A percentile compares a stretch with the other conserved stretches of the same genome.
Conservation (phyloP, 2,329 filamentous ascomycete genomes). For the Tothia fuscella region DNA sequence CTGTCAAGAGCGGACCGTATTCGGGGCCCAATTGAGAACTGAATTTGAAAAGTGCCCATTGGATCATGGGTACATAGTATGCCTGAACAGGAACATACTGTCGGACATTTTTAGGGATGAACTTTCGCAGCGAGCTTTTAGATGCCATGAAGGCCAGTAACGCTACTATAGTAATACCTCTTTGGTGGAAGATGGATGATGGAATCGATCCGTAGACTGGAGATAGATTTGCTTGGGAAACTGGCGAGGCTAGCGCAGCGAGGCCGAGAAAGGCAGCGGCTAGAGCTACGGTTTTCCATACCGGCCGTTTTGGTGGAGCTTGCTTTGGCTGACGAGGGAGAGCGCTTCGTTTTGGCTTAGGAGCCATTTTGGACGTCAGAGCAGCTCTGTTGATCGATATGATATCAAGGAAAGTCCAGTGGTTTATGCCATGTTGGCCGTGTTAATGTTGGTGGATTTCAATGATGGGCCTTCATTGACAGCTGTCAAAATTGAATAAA, state of each 20-base stretch:
- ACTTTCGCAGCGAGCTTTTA: constrained; percentile 45
- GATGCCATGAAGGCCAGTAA: constrained; percentile 57
- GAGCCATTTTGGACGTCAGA: constrained; percentile 1
- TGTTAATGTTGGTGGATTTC: too few relatives aligned
- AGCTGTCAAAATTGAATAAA: too few relatives aligned
- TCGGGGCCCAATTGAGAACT: constrained; percentile 55
- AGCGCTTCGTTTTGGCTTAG: constrained; percentile 12
- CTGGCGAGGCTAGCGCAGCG: constrained; percentile 52
- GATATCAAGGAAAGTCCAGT: too few relatives aligned
- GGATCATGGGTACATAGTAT: constrained; percentile 59
- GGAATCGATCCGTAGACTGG: constrained; percentile 85
- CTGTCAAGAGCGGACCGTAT: constrained; percentile 64
- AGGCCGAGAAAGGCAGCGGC: constrained; percentile 38
- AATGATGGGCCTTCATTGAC: too few relatives aligned
- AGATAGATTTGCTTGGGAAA: constrained; percentile 65
- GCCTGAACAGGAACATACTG: constrained; percentile 60
- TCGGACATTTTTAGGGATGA: constrained; percentile 34
- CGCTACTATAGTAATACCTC: constrained; percentile 51
- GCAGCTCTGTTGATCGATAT: too few relatives aligned
- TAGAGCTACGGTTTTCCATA: constrained; percentile 18
- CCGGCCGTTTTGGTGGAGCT: constrained; percentile 8
- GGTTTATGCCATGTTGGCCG: too few relatives aligned
- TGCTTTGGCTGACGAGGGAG: constrained; percentile 6
- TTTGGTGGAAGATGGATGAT: constrained; percentile 57
- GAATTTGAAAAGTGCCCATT: constrained; percentile 57